Evolutionary conservation across 208 protist genomes (phyloP).

Genomic region (Leishmania braziliensis): DNA sequence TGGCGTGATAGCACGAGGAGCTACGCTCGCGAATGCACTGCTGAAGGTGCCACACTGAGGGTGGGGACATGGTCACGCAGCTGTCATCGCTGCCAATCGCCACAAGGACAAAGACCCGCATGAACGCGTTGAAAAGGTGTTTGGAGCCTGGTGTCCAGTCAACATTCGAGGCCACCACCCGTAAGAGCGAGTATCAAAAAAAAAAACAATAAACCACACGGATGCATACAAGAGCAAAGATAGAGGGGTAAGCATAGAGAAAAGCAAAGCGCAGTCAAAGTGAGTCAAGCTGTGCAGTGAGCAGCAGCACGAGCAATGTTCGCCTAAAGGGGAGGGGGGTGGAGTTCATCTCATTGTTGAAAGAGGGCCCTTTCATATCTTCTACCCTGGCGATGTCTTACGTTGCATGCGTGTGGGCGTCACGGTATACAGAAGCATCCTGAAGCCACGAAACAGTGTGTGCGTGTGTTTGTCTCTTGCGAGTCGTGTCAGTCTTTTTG

Average conservation of each 20-base stretch:
- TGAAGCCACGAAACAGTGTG: not conserved
- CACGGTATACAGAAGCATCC: not conserved
- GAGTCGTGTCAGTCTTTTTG: no score
- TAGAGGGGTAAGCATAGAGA: not conserved
- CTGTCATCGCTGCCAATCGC: constrained; percentile 10
- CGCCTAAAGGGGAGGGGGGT: not conserved
- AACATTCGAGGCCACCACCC: not conserved
- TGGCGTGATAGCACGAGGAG: constrained; percentile 20
- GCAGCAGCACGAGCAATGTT: not conserved
- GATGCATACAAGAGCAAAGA: not conserved
- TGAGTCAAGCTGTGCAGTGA: not conserved
- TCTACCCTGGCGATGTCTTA: not conserved
- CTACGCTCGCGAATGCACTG: constrained; percentile 7
- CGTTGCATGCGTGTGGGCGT: not conserved
- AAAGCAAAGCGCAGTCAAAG: not conserved
- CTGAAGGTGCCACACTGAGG: constrained; percentile 35
- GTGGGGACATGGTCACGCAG: constrained; percentile 6
- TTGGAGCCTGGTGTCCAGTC: not conserved
- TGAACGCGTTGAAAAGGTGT: not conserved
- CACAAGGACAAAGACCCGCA: constrained; percentile 34
- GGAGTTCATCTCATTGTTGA: no score
- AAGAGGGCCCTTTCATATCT: not conserved
- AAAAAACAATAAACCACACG: not conserved
- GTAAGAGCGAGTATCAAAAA: not conserved
- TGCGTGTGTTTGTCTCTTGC: no score